Evolutionary conservation across 2,329 filamentous ascomycete genomes (phyloP), one percentile per base, ranked within the genome.

Genomic region (Waltergamsia citrina): DNA sequence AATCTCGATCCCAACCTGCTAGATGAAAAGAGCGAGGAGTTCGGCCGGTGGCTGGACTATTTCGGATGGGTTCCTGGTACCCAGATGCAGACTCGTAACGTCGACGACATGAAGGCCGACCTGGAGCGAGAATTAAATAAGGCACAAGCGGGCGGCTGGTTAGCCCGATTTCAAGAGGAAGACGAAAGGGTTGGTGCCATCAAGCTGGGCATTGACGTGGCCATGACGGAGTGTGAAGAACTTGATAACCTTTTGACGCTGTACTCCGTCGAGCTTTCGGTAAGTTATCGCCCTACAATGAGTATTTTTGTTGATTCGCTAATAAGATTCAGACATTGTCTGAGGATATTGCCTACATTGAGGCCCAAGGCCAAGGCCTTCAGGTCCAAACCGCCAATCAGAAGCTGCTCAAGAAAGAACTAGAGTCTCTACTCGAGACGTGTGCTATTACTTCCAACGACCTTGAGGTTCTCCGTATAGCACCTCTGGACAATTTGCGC

Each of bases 381-480:
- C 92, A 98, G 50, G 90, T 98, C 6, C 92, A 96, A 58, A 90
- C 90, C 15, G 86, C 92, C 26, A 98, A 98, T 48, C 92, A 98
- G 54, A 94, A 94, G 55, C 71, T 94, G 19, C 71, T 98, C 30
- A 86, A 90, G 55, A 85, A 81, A 41, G 92, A 98, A 56, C 71
- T 98, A 2, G 79, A 93, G 53, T 83, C 81, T 22, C 67, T 96
- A n/a, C 71, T 98, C 17, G 80, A 88, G 44, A 95, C 86, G 0
- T 88, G 94, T 36, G 88, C 87, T 9, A 94, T 96, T 37, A 87
- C 86, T 5, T 65, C 75, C 26, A 80, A 90, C 41, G 59, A 62
- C 29, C 70, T 98, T 12, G 76, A 81, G 34, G 76, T 85, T 6
- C 67, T 98, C 16, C 74, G 76, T 44, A 64, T 76, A 30, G 80